A percentile compares a stretch with the other conserved stretches of the same genome.
phyloP scores from a whole-genome alignment of 2,329 filamentous ascomycete genomes.

The Amphichorda felina region DNA sequence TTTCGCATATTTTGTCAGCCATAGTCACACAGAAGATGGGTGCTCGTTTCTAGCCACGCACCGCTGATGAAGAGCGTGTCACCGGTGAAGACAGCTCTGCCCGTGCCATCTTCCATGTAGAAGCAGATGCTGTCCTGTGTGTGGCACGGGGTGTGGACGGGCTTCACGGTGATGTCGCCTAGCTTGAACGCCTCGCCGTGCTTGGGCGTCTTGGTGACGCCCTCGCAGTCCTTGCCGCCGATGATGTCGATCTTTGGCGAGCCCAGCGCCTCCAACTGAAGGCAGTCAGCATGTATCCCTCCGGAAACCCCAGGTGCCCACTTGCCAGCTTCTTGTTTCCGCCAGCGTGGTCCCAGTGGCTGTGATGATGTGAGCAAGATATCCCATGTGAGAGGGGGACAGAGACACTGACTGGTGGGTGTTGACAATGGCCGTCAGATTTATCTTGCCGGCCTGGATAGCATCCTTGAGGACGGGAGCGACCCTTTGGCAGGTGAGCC shows the following conservation, averaged over 20 bases:
- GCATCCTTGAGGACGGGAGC: slow-evolving; percentile 59
- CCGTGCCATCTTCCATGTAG: slow-evolving; percentile 68
- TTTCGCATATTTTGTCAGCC: slow-evolving; percentile 17
- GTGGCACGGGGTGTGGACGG: slow-evolving; percentile 93
- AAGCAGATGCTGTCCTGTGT: slow-evolving; percentile 98
- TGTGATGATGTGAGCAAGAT: slow-evolving; percentile 20
- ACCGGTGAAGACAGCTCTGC: slow-evolving; percentile 80
- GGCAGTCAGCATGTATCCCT: slow-evolving; percentile 2
- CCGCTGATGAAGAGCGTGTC: slow-evolving; percentile 94
- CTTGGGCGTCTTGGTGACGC: slow-evolving; percentile 64
- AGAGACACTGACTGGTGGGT: slow-evolving; percentile 75
- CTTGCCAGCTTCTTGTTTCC: slow-evolving; percentile 74
- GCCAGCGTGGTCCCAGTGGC: slow-evolving; percentile 89
- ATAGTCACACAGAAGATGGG: neutral
- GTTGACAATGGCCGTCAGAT: slow-evolving; percentile 83
- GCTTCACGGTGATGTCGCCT: slow-evolving; percentile 71
- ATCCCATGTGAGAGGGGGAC: neutral
- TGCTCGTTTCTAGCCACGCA: slow-evolving; percentile 18
- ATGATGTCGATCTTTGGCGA: slow-evolving; percentile 62
- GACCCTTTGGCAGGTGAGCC: too few species aligned
- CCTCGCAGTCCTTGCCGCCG: slow-evolving; percentile 76
- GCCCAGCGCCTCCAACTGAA: slow-evolving; percentile 29
- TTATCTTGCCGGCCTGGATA: slow-evolving; percentile 59
- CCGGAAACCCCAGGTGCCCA: neutral
- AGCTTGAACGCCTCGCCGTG: slow-evolving; percentile 73